A percentile compares a stretch with the other conserved stretches of the same genome.
phyloP scores from a whole-genome alignment of 495 filamentous ascomycete genomes.

The Stereocaulon alpinum region DNA sequence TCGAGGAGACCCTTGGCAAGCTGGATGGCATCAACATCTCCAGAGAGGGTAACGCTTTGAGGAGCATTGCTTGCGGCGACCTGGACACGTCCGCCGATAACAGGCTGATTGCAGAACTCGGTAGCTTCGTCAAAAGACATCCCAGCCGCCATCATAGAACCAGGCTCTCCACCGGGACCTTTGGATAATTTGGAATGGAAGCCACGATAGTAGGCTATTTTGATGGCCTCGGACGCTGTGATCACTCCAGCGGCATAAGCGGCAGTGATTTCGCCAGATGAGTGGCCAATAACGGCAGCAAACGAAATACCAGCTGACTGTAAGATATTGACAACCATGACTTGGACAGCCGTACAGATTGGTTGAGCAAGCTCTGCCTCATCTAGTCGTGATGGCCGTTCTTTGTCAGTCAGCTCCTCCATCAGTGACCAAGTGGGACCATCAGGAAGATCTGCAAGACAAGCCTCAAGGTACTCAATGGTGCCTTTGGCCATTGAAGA shows the following conservation, averaged over 20 bases:
- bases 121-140: conserved; percentile 29
- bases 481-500: neutral
- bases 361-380: conserved; percentile 37
- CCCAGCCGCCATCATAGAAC: conserved; percentile 45
- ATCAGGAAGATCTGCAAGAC: conserved; percentile 20
- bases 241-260: conserved; percentile 30
- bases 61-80: conserved; percentile 28
- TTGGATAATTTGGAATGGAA: conserved; percentile 19
- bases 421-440: conserved; percentile 20
- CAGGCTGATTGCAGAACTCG: conserved; percentile 14
- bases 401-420: conserved; percentile 12
- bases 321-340: conserved; percentile 32
- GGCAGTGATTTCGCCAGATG: conserved; percentile 36
- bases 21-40: conserved; percentile 27
- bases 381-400: conserved; percentile 16
- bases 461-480: conserved; percentile 16
- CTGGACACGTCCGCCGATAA: conserved; percentile 13
- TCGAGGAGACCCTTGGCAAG: conserved; percentile 28
- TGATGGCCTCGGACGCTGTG: conserved; percentile 32
- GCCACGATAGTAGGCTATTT: conserved; percentile 44
- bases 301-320: conserved; percentile 33
- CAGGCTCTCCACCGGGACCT: conserved; percentile 19
- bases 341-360: conserved; percentile 22
- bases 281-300: conserved; percentile 34
- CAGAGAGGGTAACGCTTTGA: conserved; percentile 29